Conservation (phyloP, 2,329 filamentous ascomycete genomes). For the Talaromyces atroroseus region DNA sequence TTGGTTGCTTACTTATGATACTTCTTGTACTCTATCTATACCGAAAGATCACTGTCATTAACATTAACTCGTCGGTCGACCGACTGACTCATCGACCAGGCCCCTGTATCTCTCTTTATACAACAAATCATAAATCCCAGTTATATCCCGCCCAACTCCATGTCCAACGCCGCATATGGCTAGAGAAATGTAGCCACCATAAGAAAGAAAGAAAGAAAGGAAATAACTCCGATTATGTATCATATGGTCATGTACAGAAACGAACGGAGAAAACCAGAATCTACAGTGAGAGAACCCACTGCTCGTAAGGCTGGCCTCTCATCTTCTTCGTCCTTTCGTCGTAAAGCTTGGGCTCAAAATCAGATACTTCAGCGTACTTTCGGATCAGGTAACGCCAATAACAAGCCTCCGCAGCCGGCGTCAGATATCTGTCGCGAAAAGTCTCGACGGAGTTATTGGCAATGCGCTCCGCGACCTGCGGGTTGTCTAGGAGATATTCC, state of each 20-base stretch:
- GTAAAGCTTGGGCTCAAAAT: constrained; percentile 37
- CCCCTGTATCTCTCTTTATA: neutral
- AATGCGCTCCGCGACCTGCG: constrained; percentile 43
- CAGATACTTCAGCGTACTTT: constrained; percentile 33
- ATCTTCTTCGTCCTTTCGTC: constrained; percentile 25
- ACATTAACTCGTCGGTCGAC: neutral
- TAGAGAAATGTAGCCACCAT: no score
- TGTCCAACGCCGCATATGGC: constrained; percentile 11
- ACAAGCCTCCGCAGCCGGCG: constrained; percentile 50
- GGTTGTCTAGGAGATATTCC: constrained; percentile 40
- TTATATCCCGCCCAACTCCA: neutral
- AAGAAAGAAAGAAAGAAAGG: no score
- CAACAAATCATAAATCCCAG: neutral
- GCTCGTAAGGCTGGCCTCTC: constrained; percentile 38
- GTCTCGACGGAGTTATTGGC: constrained; percentile 44
- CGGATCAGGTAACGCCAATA: constrained; percentile 50
- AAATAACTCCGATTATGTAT: neutral
- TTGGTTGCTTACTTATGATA: no score
- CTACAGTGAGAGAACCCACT: constrained; percentile 30
- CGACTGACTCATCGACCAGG: neutral
- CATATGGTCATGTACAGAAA: neutral
- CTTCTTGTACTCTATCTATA: neutral
- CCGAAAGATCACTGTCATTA: neutral
- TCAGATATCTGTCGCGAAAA: constrained; percentile 51
- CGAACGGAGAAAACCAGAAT: neutral